Percentiles rank a stretch among this genome's conserved stretches.
Conservation (phyloP, 345 rosid species). For the Arabis hirsuta region DNA sequence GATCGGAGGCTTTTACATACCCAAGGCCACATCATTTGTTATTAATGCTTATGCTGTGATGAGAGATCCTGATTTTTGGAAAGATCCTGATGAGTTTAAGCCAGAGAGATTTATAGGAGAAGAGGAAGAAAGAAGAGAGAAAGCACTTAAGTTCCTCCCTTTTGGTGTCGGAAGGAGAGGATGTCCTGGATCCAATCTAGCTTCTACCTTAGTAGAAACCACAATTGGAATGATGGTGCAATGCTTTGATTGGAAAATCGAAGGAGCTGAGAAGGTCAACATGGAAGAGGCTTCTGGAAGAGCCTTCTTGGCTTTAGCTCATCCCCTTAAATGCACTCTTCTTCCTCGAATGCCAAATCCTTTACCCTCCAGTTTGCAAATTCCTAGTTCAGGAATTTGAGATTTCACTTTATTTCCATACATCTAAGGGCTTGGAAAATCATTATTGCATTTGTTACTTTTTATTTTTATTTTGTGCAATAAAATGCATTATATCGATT, state of each 20-base stretch:
- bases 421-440: too few species aligned
- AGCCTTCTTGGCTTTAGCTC: conserved; percentile 29
- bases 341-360: background rate
- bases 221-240: conserved; percentile 19
- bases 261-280: background rate
- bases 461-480: too few species aligned
- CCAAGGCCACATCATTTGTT: conserved; percentile 5
- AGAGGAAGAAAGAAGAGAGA: background rate
- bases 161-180: conserved; percentile 34
- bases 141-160: conserved; percentile 18
- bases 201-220: conserved; percentile 5
- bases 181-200: conserved; percentile 28
- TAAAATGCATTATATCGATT: too few species aligned
- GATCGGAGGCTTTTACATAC: conserved; percentile 30
- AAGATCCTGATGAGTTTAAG: conserved; percentile 21
- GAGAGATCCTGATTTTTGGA: conserved; percentile 33
- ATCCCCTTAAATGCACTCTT: conserved; percentile 31
- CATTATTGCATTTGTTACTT: too few species aligned
- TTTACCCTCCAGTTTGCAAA: background rate
- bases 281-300: conserved; percentile 28
- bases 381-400: background rate
- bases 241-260: conserved; percentile 20
- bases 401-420: too few species aligned
- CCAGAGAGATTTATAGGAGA: conserved; percentile 27
- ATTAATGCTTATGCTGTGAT: background rate